Base-by-base conservation (phyloP, 1,284 basidiomycete genomes). In the Naganishia albida region DNA sequence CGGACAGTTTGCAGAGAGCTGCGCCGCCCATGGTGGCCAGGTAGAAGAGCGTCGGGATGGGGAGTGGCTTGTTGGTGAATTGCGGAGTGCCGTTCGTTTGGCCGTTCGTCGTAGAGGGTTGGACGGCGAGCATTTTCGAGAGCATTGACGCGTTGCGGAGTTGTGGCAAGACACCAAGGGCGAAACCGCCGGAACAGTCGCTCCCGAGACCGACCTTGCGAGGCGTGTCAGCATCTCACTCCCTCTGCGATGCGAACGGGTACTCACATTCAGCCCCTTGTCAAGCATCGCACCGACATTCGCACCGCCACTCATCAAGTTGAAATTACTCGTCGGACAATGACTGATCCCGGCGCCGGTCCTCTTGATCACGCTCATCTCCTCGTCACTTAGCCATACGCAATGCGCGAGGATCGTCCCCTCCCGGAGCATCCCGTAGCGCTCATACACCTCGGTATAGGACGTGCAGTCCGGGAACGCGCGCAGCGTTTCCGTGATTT, bases 1-100 rank as follows among this genome's bases (percentile, higher is more conserved):
- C 76, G 43, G 86, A 83, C 34, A 97, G 78, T 57, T 83, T 83
- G 73, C 91, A 94, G 0, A 98, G 86, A 39, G 87, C 82, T 0
- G 95, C 95, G 1, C 95, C 95, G 46, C 95, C 94, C 30, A 90
- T 81, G 2, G 94, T 99, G 10, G 95, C 93, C 52, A 98, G 86
- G 80, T 92, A 89, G 69, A 96, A 83, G 52, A 97, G 82, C 1
- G 91, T 87, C 7, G 90, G 81, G 44, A 93, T 82, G 7, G 87
- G 81, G 15, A 97, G 83, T 59, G 88, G 88, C 20, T 83, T 67
- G 43, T 63, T 52, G 3, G 62, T 40, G 38, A 64, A 91, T 68
- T 68, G 54, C 34, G 44, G 28, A 10, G 18, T 26, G 39, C 68
- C 43, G 42, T 70, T 68, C 10, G 40, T 38, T 51, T 62, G 51